Base-by-base conservation (phyloP, 345 rosid species). In the Geranium rotundifolium region DNA sequence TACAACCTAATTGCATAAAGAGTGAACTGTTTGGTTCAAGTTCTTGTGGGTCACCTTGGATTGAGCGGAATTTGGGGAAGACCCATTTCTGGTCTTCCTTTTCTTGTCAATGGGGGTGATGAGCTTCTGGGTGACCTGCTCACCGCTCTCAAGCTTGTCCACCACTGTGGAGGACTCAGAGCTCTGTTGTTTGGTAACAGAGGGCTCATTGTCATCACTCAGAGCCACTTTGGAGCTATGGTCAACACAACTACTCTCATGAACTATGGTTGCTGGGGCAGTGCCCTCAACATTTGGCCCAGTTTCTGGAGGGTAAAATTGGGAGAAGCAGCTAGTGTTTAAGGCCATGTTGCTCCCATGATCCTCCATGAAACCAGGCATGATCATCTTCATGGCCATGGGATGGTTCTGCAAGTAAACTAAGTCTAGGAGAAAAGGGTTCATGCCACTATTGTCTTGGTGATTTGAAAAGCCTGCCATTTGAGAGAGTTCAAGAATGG, bases 111-210 rank as follows among this genome's bases (percentile, higher is more conserved):
- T 41, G 18, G 66, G 68, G 46, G 58, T 27, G 19, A 73, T 27
- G 19, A 73, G 37, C 7, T 76, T 67, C 63, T 77, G 84, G 10
- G 82, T 73, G 10, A 82, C 82, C 61, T 77, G 87, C 68, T 80
- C 81, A 1, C 84, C 82, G 29, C 67, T 67, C 54, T 76, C 82
- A 30, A 61, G 77, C 65, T 67, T 74, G 12, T 81, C 80, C 73
- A 79, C 78, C 34, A 34, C 73, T 19, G 78, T 60, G 0, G 83
- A 83, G 37, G 83, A 72, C 12, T 74, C 80, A 0, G 80, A 69
- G 71, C 69, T 72, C 62, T 79, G 88, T 67, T 82, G 79, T 69
- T 56, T 73, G 18, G 77, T 63, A 54, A 61, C 72, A 67, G 69
- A 75, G 64, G 70, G 68, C 68, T 81, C 77, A 27, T 46, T 46